Evolutionary conservation across 2,329 filamentous ascomycete species (phyloP).

Genomic region (Colletotrichum sp.): DNA sequence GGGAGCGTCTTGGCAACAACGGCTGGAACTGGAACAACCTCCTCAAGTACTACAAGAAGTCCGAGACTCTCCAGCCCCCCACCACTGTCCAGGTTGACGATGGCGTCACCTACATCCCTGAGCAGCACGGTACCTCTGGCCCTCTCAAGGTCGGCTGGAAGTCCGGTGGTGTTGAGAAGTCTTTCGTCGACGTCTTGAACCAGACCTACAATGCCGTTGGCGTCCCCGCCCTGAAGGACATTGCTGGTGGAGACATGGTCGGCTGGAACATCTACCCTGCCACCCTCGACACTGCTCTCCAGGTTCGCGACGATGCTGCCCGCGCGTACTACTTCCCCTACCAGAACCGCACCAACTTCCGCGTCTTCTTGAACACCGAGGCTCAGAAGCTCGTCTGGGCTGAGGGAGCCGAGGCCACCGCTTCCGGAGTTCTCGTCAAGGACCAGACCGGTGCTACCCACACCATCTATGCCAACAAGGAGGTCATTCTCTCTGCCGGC

Average conservation of each 20-base stretch:
- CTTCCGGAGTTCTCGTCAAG: not conserved
- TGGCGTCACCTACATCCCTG: conserved; percentile 34
- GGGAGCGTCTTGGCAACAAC: conserved; percentile 45
- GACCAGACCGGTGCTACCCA: conserved; percentile 31
- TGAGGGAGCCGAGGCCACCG: not conserved
- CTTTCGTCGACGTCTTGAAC: conserved; percentile 30
- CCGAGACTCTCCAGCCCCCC: conserved; percentile 39
- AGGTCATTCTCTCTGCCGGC: conserved; percentile 53
- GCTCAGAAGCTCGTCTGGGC: conserved; percentile 11
- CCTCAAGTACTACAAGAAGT: conserved; percentile 50
- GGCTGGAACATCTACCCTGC: conserved; percentile 42
- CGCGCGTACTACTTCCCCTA: conserved; percentile 45
- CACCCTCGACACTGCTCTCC: conserved; percentile 39
- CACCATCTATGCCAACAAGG: conserved; percentile 43
- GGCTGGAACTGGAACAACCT: conserved; percentile 51
- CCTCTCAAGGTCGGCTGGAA: conserved; percentile 40
- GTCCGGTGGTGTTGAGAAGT: conserved; percentile 35
- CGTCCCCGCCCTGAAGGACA: conserved; percentile 36
- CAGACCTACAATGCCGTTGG: conserved; percentile 31
- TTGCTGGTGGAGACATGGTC: conserved; percentile 40
- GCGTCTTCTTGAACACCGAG: conserved; percentile 7
- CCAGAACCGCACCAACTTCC: conserved; percentile 38
- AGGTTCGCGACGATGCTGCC: conserved; percentile 44
- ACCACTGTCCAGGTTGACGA: conserved; percentile 32
- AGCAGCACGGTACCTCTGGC: conserved; percentile 39